Percentiles rank a stretch among this genome's conserved stretches.
Conservation (phyloP, 495 filamentous ascomycete genomes). For the Aspergillus kassunensis region DNA sequence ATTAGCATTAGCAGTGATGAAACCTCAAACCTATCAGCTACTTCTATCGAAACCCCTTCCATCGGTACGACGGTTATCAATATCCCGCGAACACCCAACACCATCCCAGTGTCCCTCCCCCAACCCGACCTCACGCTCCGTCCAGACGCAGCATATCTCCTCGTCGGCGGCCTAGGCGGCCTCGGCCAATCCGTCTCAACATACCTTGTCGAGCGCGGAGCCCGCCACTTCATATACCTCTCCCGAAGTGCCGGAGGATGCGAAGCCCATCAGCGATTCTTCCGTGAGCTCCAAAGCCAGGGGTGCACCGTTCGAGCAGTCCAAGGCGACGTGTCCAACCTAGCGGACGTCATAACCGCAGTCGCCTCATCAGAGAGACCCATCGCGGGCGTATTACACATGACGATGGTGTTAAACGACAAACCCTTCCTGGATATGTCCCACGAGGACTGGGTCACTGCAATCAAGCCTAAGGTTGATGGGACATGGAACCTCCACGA, state of each 20-base stretch:
- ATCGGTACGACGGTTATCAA: background rate
- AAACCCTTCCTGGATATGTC: slow-evolving; percentile 26
- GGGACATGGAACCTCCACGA: slow-evolving; percentile 35
- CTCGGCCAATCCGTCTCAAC: background rate
- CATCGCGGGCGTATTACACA: slow-evolving; percentile 22
- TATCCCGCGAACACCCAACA: background rate
- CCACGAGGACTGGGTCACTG: slow-evolving; percentile 22
- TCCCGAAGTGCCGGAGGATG: slow-evolving; percentile 23
- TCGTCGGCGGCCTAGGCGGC: slow-evolving; percentile 9
- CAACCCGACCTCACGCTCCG: background rate
- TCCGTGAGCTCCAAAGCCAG: slow-evolving; percentile 30
- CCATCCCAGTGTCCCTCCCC: background rate
- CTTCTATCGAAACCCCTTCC: background rate
- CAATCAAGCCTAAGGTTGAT: slow-evolving; percentile 33
- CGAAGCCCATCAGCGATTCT: slow-evolving; percentile 17
- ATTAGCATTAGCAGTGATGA: background rate
- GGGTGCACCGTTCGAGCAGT: background rate
- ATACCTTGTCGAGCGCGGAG: slow-evolving; percentile 53
- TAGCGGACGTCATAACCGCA: too few species aligned
- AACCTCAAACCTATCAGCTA: background rate
- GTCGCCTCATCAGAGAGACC: too few species aligned
- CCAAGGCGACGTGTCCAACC: background rate
- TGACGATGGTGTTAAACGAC: slow-evolving; percentile 29
- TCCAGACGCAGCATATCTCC: background rate
- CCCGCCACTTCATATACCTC: slow-evolving; percentile 49